phyloP scores from a whole-genome alignment of 1,284 basidiomycete species.

The Cutaneotrichosporon sp. region DNA sequence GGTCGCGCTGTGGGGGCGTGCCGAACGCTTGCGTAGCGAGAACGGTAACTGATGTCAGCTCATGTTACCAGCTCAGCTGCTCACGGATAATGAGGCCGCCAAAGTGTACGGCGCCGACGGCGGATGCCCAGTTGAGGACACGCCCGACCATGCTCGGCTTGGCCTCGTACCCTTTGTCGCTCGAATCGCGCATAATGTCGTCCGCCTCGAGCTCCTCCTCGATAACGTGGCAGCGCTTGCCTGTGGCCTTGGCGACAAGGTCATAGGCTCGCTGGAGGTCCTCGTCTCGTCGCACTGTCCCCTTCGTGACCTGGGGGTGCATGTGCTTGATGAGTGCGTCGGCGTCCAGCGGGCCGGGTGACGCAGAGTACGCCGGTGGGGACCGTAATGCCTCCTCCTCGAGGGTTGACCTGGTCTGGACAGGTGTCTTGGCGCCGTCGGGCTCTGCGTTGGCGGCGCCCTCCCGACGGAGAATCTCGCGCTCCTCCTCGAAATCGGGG shows the following conservation, averaged over 20 bases:
- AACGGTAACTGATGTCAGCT: constrained; percentile 1
- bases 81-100: constrained; percentile 1
- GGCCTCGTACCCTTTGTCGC: not conserved
- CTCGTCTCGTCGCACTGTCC: constrained; percentile 23
- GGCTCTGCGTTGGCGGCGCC: not conserved
- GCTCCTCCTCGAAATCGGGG: constrained; percentile 9
- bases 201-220: constrained; percentile 22
- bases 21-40: constrained; percentile 1
- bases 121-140: not conserved
- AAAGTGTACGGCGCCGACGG: not conserved
- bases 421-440: not conserved
- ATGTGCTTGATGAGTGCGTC: constrained; percentile 32
- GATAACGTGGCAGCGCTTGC: constrained; percentile 38
- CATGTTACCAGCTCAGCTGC: no score
- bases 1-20: not conserved
- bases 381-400: constrained; percentile 7
- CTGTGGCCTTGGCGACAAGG: constrained; percentile 29
- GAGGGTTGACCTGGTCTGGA: not conserved
- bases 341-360: constrained; percentile 34
- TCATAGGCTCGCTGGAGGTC: constrained; percentile 30
- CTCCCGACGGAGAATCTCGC: not conserved
- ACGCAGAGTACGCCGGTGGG: constrained; percentile 43
- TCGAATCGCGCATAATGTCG: not conserved
- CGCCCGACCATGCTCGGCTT: not conserved
- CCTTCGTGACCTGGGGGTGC: constrained; percentile 27